Evolutionary conservation across 495 filamentous ascomycete species (phyloP), one percentile per base, ranked within the genome.

Genomic region (Penicillium chermesinum): DNA sequence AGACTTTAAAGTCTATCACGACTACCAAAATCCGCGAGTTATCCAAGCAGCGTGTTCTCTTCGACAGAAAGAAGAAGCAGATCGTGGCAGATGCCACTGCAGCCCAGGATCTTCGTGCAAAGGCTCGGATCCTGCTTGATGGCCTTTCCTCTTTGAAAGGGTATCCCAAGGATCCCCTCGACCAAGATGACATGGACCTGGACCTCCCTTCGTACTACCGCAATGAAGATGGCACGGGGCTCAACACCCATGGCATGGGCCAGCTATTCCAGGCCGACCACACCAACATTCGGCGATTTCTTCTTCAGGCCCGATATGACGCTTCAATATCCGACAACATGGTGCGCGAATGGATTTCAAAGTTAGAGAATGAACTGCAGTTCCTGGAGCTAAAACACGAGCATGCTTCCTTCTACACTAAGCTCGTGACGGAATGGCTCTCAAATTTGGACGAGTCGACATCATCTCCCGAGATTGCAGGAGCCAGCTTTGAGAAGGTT

Each of bases 1-100:
- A 81, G 56, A 83, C 81, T 13, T 70, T 87, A 14, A 76, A 79
- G 50, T 78, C 79, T 8, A 84, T 87, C 64, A 87, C 82, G 16
- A 66, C 66, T 21, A 82, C 79, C 37, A 87, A 87, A 56, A 75
- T 86, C 41, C 69, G 63, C 15, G 81, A 83, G 47, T 70, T 86
- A 6, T 76, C 75, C 14, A 83, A 83, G 49, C 75, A 83, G 50
- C 78, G 78, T 19, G 55, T 53, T 2, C 55, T 74, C 16, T 87
- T 80, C 48, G 70, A 80, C 19, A 59, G 57, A 35, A 67, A 50
- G 42, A 68, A 64, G 48, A 40, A 55, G 3, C 61, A 64, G 12
- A 66, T 75, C 2, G 37, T 67, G 12, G 45, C 49, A n/a, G 49
- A 55, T 21, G 62, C 64, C n/a, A 46, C 48, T 2, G 44, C 52